phyloP scores from a whole-genome alignment of 768 basidiomycete genomes.

The Termitomyces bulborhizus region DNA sequence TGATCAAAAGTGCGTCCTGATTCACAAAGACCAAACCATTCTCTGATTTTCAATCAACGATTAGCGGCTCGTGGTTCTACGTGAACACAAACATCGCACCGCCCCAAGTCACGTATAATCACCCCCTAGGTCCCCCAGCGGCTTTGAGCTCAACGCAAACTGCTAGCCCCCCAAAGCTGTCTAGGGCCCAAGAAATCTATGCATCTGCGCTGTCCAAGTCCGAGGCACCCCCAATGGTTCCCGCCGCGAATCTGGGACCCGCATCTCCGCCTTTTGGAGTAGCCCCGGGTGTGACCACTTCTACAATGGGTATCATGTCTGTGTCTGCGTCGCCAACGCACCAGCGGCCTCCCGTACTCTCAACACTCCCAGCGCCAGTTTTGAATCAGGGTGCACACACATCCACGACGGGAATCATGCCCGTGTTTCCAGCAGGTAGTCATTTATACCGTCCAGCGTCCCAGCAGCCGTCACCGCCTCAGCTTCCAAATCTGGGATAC shows the following conservation, averaged over 20 bases:
- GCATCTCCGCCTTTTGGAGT: background rate
- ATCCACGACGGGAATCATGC: background rate
- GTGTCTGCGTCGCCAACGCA: background rate
- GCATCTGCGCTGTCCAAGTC: slow-evolving; percentile 11
- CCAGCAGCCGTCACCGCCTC: background rate
- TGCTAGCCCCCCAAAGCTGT: slow-evolving; percentile 15
- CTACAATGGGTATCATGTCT: background rate
- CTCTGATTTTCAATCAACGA: background rate
- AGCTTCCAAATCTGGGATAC: background rate
- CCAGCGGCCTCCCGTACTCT: no score
- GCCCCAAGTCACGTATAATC: slow-evolving; percentile 26
- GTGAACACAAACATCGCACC: slow-evolving; percentile 24
- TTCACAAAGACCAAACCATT: background rate
- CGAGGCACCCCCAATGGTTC: no score
- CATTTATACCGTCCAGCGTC: background rate
- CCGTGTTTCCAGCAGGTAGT: background rate
- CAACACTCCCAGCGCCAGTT: no score
- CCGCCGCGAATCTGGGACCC: background rate
- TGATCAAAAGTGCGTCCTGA: slow-evolving; percentile 9
- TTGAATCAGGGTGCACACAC: background rate
- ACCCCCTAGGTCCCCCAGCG: slow-evolving; percentile 18
- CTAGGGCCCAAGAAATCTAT: slow-evolving; percentile 38
- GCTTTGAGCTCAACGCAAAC: background rate
- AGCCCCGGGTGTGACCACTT: background rate
- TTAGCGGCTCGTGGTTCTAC: slow-evolving; percentile 24